Evolutionary conservation across 352 stramenopile genomes (phyloP), one percentile per base, ranked within the genome.

Genomic region (Phytophthora multivora): DNA sequence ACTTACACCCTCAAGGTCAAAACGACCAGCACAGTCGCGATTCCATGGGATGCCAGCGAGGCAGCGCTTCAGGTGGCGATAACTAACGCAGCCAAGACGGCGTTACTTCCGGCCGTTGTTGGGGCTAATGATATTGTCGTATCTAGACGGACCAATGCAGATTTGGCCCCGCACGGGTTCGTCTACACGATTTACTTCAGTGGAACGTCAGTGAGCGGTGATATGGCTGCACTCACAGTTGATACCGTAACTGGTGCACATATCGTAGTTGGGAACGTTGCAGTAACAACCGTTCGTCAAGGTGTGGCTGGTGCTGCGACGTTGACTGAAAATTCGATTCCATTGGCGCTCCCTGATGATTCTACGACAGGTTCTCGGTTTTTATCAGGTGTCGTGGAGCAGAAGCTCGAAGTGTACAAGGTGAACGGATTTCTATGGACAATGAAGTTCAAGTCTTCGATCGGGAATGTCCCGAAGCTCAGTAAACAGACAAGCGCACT

Each of bases 161-260:
- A 59, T 0, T 25, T 73, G 1, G 80, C 80, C 2, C 70, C 82
- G 2, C 78, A 89, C 19, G 80, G 84, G 0, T 93, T 65, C 21
- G 66, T 92, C 5, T 95, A 92, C 64, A 87, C 64, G 2, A 72
- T 95, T 26, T 95, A 95, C 66, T 93, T 90, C 31, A 82, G 69
- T 15, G 85, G 80, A 2, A 16, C 53, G 35, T 72, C 66, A 0
- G 75, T 90, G 0, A 56, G 51, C 0, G 83, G 81, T 0, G 71
- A 86, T 47, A 9, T 85, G 1, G 65, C 51, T 13, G 25, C 63
- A 7, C 33, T 88, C 36, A 70, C 66, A 0, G 51, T 66, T 0
- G 50, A 28, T 3, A 19, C 58, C 1, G 63, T 19, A 8, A 63
- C 55, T 0, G 42, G 40, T 3, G 6, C 49, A 4, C 40, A 59